Conservation (phyloP, 331 rosid species). For the Malus hybrid region DNA sequence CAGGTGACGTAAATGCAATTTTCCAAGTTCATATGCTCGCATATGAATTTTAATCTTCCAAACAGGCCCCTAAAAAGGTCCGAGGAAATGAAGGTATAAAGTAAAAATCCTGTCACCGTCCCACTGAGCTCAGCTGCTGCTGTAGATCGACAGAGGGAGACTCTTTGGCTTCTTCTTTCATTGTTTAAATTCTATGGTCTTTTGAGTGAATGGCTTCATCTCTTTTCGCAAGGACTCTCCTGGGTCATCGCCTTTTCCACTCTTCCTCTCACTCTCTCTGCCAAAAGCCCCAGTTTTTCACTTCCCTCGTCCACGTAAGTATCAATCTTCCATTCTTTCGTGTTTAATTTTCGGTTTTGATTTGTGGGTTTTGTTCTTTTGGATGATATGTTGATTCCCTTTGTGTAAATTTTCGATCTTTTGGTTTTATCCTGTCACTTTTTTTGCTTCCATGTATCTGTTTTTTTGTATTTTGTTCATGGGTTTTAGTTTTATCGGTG, state of each 20-base stretch:
- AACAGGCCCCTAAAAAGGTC: background rate
- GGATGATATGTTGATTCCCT: background rate
- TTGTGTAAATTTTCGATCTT: background rate
- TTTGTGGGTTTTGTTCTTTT: background rate
- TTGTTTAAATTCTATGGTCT: background rate
- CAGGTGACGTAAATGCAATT: background rate
- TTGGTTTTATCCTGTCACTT: background rate
- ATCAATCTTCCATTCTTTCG: conserved; percentile 8
- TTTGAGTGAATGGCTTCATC: conserved; percentile 53
- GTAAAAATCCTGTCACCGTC: background rate
- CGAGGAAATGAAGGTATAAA: background rate
- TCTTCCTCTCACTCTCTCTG: conserved; percentile 28
- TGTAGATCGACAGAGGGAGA: background rate
- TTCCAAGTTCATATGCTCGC: background rate
- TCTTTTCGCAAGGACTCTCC: conserved; percentile 40
- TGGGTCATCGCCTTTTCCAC: conserved; percentile 44
- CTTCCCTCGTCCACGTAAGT: conserved; percentile 49
- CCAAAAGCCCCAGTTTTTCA: conserved; percentile 33
- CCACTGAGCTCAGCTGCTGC: background rate
- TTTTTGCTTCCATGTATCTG: background rate
- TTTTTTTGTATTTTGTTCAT: background rate
- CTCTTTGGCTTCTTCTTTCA: background rate
- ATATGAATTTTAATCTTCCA: background rate
- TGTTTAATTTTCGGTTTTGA: conserved; percentile 4
- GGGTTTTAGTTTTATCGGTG: conserved; percentile 4